phyloP scores from a whole-genome alignment of 1,284 basidiomycete species.

The Ceratobasidium sp. region DNA sequence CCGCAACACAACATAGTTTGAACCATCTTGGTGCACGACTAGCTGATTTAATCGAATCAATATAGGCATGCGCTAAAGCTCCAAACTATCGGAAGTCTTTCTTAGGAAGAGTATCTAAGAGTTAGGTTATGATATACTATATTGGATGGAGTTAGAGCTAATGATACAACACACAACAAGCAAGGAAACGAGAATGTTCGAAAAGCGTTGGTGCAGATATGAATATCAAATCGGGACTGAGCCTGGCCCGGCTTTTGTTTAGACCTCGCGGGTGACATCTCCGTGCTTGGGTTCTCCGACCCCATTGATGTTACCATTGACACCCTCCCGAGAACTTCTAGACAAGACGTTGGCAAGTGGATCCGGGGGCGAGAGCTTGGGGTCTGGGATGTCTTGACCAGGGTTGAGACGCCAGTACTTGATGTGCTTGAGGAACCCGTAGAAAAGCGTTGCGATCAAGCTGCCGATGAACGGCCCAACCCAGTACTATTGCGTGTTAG shows the following conservation, averaged over 20 bases:
- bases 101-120: too few relatives aligned
- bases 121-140: neutral
- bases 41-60: too few relatives aligned
- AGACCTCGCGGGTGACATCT: neutral
- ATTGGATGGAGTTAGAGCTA: neutral
- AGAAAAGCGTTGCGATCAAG: slow-evolving; percentile 56
- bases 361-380: slow-evolving; percentile 51
- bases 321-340: slow-evolving; percentile 17
- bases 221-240: neutral
- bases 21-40: too few relatives aligned
- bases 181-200: neutral
- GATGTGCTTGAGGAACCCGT: slow-evolving; percentile 59
- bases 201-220: neutral
- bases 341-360: slow-evolving; percentile 53
- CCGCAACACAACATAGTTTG: too few relatives aligned
- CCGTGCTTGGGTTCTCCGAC: neutral
- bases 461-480: slow-evolving; percentile 58
- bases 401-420: slow-evolving; percentile 70
- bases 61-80: too few relatives aligned
- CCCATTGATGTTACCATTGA: neutral
- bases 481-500: slow-evolving; percentile 50
- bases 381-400: slow-evolving; percentile 64
- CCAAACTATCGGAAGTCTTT: too few relatives aligned
- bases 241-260: neutral
- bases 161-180: neutral